Evolutionary conservation across 306 rosid genomes (phyloP).

Genomic region (Lablab purpureus): DNA sequence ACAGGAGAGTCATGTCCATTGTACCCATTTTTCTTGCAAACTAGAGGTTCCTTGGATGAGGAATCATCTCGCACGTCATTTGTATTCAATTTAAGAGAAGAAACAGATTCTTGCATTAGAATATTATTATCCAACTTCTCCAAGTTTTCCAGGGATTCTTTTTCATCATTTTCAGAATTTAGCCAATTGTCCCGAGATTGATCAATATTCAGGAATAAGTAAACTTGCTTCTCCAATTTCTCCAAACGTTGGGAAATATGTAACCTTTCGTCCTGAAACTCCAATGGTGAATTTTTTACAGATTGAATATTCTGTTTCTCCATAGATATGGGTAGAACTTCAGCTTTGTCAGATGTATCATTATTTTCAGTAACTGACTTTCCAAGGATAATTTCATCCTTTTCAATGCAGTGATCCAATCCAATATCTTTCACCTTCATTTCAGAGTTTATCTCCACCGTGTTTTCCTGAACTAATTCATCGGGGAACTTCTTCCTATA

Average conservation of each 20-base stretch:
- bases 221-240: slow-evolving; percentile 75
- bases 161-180: slow-evolving; percentile 46
- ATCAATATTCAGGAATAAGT: slow-evolving; percentile 52
- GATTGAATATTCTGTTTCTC: slow-evolving; percentile 45
- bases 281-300: slow-evolving; percentile 48
- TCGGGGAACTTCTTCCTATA: slow-evolving; percentile 61
- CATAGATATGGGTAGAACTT: slow-evolving; percentile 29
- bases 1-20: slow-evolving; percentile 41
- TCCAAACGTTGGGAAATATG: slow-evolving; percentile 63
- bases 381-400: slow-evolving; percentile 44
- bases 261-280: slow-evolving; percentile 68
- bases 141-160: slow-evolving; percentile 41
- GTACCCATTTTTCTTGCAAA: slow-evolving; percentile 47
- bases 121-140: slow-evolving; percentile 40
- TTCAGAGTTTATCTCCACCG: slow-evolving; percentile 54
- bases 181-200: slow-evolving; percentile 43
- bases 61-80: slow-evolving; percentile 26
- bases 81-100: slow-evolving; percentile 40
- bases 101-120: slow-evolving; percentile 49
- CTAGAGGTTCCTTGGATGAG: slow-evolving; percentile 46
- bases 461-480: slow-evolving; percentile 54
- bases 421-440: slow-evolving; percentile 78
- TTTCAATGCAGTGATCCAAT: slow-evolving; percentile 57
- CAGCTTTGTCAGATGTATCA: slow-evolving; percentile 46
- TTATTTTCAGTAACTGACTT: slow-evolving; percentile 47